A percentile compares a stretch with the other conserved stretches of the same genome.
phyloP scores from a whole-genome alignment of 2,329 filamentous ascomycete genomes.

The Massarina eburnea region DNA sequence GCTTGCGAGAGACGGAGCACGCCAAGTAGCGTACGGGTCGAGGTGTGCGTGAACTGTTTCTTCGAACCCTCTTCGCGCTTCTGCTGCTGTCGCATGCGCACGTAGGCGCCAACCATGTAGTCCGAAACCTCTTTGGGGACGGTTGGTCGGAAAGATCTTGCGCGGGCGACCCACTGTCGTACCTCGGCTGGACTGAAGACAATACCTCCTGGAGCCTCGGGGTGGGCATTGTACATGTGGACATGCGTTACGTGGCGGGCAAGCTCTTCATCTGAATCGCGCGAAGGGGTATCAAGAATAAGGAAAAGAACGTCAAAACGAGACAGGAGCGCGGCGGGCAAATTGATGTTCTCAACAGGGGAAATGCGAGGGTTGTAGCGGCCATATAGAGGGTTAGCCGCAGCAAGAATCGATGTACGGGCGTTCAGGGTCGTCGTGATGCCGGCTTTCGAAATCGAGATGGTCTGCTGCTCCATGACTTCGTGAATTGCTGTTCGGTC shows the following conservation, averaged over 20 bases:
- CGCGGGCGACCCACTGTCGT: slow-evolving; percentile 91
- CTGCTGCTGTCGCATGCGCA: slow-evolving; percentile 88
- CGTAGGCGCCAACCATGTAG: slow-evolving; percentile 96
- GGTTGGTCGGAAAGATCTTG: slow-evolving; percentile 82
- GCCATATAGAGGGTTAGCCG: slow-evolving; percentile 95
- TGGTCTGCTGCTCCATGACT: slow-evolving; percentile 87
- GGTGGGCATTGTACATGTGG: slow-evolving; percentile 95
- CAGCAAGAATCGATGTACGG: slow-evolving; percentile 90
- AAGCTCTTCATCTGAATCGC: slow-evolving; percentile 88
- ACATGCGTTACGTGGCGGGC: slow-evolving; percentile 95
- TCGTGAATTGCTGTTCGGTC: slow-evolving; percentile 83
- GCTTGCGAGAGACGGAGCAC: slow-evolving; percentile 92
- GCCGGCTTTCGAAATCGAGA: slow-evolving; percentile 85
- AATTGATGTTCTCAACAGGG: slow-evolving; percentile 98
- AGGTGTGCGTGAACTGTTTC: slow-evolving; percentile 92
- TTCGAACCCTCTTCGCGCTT: slow-evolving; percentile 88
- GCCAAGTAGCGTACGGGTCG: slow-evolving; percentile 88
- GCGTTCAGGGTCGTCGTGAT: slow-evolving; percentile 97
- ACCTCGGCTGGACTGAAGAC: slow-evolving; percentile 93
- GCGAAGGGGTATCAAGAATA: slow-evolving; percentile 88
- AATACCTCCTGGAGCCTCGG: slow-evolving; percentile 67
- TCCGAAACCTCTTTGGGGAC: slow-evolving; percentile 86
- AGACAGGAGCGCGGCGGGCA: slow-evolving; percentile 93
- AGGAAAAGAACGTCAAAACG: slow-evolving; percentile 98
- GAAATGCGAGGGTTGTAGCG: slow-evolving; percentile 97